These are phyloP conservation scores for Fusarium longipes DNA, from an alignment of 2,329 filamentous ascomycete genomes.

Conservation along the genomic window DNA sequence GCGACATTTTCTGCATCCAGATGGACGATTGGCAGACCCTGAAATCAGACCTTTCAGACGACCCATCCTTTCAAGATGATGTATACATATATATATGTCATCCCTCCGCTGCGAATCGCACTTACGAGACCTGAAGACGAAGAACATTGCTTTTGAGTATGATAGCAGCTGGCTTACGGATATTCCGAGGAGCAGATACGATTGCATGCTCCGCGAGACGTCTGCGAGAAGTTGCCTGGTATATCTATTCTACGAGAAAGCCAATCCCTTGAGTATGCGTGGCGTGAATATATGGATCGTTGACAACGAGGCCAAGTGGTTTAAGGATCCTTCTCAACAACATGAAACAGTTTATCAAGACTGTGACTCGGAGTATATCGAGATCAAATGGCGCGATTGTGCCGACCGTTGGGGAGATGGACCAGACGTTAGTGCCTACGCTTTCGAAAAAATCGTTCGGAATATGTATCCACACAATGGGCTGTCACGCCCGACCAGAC, in stretches of 20 bases:
- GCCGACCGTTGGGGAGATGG: no score
- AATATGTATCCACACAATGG: no score
- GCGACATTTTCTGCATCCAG: neutral
- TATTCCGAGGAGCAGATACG: neutral
- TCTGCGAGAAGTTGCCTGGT: neutral
- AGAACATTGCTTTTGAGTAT: neutral
- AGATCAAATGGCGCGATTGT: neutral
- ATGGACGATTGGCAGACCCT: neutral
- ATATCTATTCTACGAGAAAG: neutral
- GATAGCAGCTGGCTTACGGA: neutral
- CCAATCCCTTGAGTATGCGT: no score
- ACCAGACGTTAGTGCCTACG: no score
- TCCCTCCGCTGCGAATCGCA: neutral
- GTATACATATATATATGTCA: neutral
- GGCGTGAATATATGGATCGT: neutral
- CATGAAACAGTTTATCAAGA: neutral
- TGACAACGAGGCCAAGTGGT: constrained; percentile 3
- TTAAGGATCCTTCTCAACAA: neutral
- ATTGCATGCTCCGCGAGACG: fast-evolving
- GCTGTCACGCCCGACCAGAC: no score
- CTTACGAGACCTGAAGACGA: neutral
- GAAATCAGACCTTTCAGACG: no score
- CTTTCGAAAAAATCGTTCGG: no score
- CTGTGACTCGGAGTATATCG: constrained; percentile 8
- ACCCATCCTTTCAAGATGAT: neutral